Conservation (phyloP, 192 early-diverging fungal genomes). For the Funneliformis mosseae region DNA sequence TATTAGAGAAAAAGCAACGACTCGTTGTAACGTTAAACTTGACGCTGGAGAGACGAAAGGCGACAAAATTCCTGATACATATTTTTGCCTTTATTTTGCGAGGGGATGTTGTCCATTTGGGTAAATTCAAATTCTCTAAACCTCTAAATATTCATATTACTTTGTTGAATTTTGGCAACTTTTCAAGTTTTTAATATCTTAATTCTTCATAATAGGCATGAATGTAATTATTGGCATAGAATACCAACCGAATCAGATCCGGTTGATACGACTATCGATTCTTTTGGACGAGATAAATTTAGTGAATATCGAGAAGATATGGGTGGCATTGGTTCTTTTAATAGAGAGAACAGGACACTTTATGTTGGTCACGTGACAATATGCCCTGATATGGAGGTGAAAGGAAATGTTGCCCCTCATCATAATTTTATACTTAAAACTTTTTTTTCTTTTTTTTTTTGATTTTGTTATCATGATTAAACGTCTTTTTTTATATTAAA, state of each 20-base stretch:
- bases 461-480: background rate
- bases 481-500: too few relatives aligned
- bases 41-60: conserved; percentile 75
- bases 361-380: conserved; percentile 69
- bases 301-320: conserved; percentile 60
- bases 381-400: conserved; percentile 46
- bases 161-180: background rate
- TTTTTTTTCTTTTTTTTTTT: background rate
- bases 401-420: background rate
- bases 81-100: conserved; percentile 86
- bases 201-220: conserved; percentile 33
- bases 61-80: conserved; percentile 59
- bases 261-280: conserved; percentile 65
- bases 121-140: conserved; percentile 33
- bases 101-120: conserved; percentile 79
- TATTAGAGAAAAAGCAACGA: conserved; percentile 55
- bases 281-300: conserved; percentile 81
- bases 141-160: conserved; percentile 10
- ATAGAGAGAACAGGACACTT: conserved; percentile 68
- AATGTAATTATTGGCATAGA: conserved; percentile 56
- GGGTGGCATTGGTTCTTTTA: conserved; percentile 80
- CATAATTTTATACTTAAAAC: background rate
- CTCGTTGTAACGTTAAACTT: conserved; percentile 60
- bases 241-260: conserved; percentile 51
- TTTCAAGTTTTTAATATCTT: background rate